These are phyloP conservation scores for Globisporangium ultimum DNA, from an alignment of 352 stramenopile genomes.

Conservation along the genomic window DNA sequence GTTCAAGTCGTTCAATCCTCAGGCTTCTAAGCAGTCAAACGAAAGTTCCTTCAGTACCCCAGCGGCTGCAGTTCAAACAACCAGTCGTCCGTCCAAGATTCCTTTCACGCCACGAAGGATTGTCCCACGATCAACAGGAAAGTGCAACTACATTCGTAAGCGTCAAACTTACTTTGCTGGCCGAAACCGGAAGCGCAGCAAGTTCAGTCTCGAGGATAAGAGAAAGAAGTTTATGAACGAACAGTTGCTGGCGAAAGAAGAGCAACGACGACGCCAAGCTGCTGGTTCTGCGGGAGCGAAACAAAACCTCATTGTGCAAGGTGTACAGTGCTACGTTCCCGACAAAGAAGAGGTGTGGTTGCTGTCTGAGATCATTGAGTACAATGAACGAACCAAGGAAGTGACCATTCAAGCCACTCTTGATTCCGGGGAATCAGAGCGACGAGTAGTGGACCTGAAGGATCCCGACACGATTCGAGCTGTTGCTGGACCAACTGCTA, in stretches of 20 bases:
- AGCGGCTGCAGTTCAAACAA: background rate
- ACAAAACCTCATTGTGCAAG: slow-evolving; percentile 82
- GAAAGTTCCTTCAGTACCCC: slow-evolving; percentile 9
- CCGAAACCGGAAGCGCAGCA: slow-evolving; percentile 34
- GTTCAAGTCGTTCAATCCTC: slow-evolving; percentile 31
- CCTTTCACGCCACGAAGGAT: slow-evolving; percentile 47
- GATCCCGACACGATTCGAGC: slow-evolving; percentile 82
- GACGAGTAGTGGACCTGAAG: slow-evolving; percentile 78
- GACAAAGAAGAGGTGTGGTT: slow-evolving; percentile 87
- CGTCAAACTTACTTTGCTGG: slow-evolving; percentile 70
- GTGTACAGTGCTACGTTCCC: slow-evolving; percentile 88
- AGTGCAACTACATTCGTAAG: slow-evolving; percentile 67
- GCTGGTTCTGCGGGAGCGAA: slow-evolving; percentile 56
- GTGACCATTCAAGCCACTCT: slow-evolving; percentile 76
- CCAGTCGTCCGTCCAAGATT: slow-evolving; percentile 22
- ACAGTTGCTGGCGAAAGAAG: slow-evolving; percentile 77
- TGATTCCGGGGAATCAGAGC: slow-evolving; percentile 57
- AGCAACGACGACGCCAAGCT: slow-evolving; percentile 61
- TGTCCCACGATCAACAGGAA: slow-evolving; percentile 60
- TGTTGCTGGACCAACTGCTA: slow-evolving; percentile 69
- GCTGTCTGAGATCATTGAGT: slow-evolving; percentile 77
- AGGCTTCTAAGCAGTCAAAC: background rate
- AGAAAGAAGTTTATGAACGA: slow-evolving; percentile 81
- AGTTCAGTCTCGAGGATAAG: slow-evolving; percentile 83
- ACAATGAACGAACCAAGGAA: slow-evolving; percentile 79